Evolutionary conservation across 306 rosid genomes (phyloP).

Genomic region (Vigna angularis): DNA sequence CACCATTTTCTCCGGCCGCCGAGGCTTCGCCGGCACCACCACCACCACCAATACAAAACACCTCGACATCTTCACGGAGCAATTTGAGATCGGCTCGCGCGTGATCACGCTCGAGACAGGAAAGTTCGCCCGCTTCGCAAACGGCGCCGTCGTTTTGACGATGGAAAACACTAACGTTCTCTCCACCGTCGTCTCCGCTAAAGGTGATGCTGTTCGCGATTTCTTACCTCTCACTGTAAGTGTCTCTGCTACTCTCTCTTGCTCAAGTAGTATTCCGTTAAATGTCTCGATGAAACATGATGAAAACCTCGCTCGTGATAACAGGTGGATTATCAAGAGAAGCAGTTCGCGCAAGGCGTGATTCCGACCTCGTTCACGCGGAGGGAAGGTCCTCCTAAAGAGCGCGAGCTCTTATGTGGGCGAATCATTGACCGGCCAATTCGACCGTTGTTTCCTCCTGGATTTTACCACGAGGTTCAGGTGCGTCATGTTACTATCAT

Average conservation of each 20-base stretch:
- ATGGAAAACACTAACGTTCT: constrained; percentile 78
- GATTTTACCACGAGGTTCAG: constrained; percentile 98
- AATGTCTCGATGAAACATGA: not conserved
- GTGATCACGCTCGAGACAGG: constrained; percentile 75
- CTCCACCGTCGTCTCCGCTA: constrained; percentile 73
- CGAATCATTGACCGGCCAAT: constrained; percentile 91
- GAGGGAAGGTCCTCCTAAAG: constrained; percentile 97
- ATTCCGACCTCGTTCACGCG: constrained; percentile 85
- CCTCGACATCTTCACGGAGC: constrained; percentile 73
- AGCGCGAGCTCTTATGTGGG: constrained; percentile 91
- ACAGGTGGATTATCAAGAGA: constrained; percentile 95
- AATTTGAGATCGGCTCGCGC: constrained; percentile 83
- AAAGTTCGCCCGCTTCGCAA: constrained; percentile 86
- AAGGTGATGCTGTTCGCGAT: constrained; percentile 71
- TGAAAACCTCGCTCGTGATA: not conserved
- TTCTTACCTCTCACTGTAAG: constrained; percentile 92
- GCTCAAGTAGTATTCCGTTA: not conserved
- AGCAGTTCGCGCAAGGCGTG: constrained; percentile 87
- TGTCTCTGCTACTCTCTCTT: not conserved
- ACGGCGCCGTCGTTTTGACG: constrained; percentile 80
- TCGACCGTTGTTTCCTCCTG: constrained; percentile 87
- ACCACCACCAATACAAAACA: constrained; percentile 56
- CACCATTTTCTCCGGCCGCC: constrained; percentile 66
- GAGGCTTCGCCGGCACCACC: constrained; percentile 41
- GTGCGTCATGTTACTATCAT: constrained; percentile 47